A percentile compares a stretch with the other conserved stretches of the same genome.
phyloP scores from a whole-genome alignment of 805 yeast species.

The Hyphopichia homilentoma region DNA sequence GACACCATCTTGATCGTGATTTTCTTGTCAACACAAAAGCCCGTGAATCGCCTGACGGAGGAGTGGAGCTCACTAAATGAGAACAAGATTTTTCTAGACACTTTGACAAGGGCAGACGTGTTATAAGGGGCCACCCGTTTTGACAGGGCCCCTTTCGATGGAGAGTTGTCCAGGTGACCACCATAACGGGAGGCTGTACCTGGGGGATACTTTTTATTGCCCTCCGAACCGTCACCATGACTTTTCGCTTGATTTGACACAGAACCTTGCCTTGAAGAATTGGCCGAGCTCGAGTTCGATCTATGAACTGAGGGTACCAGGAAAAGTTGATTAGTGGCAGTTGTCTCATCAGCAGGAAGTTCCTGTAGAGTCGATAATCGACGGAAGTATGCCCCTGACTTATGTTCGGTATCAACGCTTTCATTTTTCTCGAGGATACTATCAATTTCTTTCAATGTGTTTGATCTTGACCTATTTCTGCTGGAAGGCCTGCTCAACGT shows the following conservation, averaged over 20 bases:
- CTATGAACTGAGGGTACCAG: constrained; percentile 2
- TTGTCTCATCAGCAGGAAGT: constrained; percentile 26
- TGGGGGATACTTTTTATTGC: no score
- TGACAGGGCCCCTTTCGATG: constrained; percentile 6
- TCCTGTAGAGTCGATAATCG: constrained; percentile 65
- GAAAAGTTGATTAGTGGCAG: not conserved
- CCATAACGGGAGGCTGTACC: not conserved
- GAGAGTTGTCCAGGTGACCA: constrained; percentile 5
- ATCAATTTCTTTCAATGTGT: constrained; percentile 33
- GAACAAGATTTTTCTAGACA: constrained; percentile 58
- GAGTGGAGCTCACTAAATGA: constrained; percentile 64
- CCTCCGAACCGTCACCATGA: not conserved
- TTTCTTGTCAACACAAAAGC: constrained; percentile 55
- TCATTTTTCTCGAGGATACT: constrained; percentile 34
- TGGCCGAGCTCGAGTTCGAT: not conserved
- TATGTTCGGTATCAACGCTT: constrained; percentile 41
- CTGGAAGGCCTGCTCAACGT: constrained; percentile 11
- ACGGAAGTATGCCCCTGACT: constrained; percentile 61
- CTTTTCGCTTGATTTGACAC: not conserved
- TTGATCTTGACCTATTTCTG: constrained; percentile 28
- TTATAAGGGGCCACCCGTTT: constrained; percentile 9
- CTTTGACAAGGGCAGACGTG: constrained; percentile 30
- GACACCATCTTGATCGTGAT: constrained; percentile 53
- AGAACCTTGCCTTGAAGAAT: constrained; percentile 1
- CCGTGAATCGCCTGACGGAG: constrained; percentile 52